Base-by-base conservation (phyloP, 805 yeast species). In the Saccharomycopsis fermentans region DNA sequence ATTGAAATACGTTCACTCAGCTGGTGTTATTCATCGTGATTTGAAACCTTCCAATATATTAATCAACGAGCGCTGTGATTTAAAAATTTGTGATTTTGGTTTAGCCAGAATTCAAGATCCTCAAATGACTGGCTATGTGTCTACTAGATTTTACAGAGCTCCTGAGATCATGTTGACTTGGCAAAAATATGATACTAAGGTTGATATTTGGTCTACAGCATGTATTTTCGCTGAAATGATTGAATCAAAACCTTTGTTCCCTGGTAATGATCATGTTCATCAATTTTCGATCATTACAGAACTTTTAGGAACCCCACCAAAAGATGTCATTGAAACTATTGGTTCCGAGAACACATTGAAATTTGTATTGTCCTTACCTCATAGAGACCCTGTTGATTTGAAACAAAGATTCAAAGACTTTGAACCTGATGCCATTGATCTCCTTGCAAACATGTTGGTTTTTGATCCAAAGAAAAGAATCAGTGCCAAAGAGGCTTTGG, bases 81-180 rank as follows among this genome's bases (percentile, higher is more conserved):
- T 89, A 69, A 89, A 89, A 71, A 89, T 89, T 66, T 89, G 96
- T 73, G 96, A 89, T 71, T 89, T 92, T 70, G 99, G 99, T 24
- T 77, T 92, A 61, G 98, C 98, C 36, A 81, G 99, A 69, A 87
- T 92, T 68, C 97, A 92, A 75, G 99, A 92, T 73, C 97, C 97
- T 14, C 98, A 92, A 71, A 92, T 92, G 99, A 92, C 98, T 0
- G 99, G 98, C 9, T 92, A 92, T 70, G 99, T 92, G 17, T 86
- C 96, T 4, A 92, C 99, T 3, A 74, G 99, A 68, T 92, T 90
- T 75, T 92, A 92, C 73, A 81, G 99, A 63, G 99, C 98, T 0
- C 99, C 99, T 1, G 99, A 92, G 71, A 92, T 92, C 72, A 92
- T 92, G 99, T 80, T 92, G 63, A 90, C 97, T 29, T 92, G 98